Evolutionary conservation across 306 rosid species (phyloP).

Genomic region (Glycine soja): DNA sequence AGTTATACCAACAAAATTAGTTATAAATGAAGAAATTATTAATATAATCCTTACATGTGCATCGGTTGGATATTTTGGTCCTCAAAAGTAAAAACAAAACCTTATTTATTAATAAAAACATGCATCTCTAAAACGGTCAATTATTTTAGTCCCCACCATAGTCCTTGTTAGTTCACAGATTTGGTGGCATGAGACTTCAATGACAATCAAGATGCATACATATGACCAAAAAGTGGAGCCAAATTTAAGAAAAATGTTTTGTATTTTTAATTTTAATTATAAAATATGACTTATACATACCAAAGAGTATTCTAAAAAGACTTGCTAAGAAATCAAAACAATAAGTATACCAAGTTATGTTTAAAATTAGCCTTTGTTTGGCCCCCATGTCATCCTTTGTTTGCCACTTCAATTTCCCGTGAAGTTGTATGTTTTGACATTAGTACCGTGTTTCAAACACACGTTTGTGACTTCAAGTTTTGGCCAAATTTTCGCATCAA

Average conservation of each 20-base stretch:
- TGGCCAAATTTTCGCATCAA: background rate
- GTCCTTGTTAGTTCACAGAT: background rate
- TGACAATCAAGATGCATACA: background rate
- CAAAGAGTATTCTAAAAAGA: too few species aligned
- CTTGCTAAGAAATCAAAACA: background rate
- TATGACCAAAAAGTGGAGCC: background rate
- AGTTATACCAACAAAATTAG: too few species aligned
- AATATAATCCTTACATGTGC: too few species aligned
- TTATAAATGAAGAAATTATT: too few species aligned
- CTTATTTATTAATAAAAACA: too few species aligned
- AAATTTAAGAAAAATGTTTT: background rate
- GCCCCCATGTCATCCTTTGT: constrained; percentile 49
- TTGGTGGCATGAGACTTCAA: background rate
- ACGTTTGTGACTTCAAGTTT: background rate
- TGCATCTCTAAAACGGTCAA: background rate
- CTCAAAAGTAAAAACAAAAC: too few species aligned
- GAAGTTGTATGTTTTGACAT: background rate
- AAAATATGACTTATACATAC: too few species aligned
- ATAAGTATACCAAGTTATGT: background rate
- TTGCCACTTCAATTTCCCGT: background rate
- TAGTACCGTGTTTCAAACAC: background rate
- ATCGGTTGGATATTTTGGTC: too few species aligned
- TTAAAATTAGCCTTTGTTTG: constrained; percentile 59
- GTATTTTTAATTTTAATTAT: too few species aligned
- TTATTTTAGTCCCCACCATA: background rate